Evolutionary conservation across 139 green algal genomes (phyloP).

Genomic region (Prasinococcaceae sp.): DNA sequence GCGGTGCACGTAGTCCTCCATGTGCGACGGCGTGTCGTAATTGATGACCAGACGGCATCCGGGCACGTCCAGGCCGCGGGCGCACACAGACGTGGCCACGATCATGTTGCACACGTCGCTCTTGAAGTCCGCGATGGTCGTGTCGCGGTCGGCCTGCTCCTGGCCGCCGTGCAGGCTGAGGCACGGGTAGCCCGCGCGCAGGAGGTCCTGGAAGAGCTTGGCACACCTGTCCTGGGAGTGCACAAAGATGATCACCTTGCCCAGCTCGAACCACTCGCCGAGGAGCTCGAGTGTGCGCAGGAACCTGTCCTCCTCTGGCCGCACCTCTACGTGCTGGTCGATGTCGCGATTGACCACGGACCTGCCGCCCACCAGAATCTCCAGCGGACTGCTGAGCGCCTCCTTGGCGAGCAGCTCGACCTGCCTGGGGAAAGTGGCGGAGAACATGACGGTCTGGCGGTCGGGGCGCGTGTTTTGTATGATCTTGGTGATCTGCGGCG

Average conservation of each 20-base stretch:
- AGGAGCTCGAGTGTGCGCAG: slow-evolving; percentile 86
- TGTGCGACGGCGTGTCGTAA: slow-evolving; percentile 93
- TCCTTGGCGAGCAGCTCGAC: slow-evolving; percentile 37
- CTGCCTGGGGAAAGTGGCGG: slow-evolving; percentile 80
- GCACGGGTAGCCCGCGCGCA: slow-evolving; percentile 75
- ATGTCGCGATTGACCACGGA: slow-evolving; percentile 90
- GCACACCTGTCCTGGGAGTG: slow-evolving; percentile 81
- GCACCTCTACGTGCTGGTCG: slow-evolving; percentile 70
- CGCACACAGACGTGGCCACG: slow-evolving; percentile 57
- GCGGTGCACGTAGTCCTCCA: slow-evolving; percentile 95
- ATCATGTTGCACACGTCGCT: slow-evolving; percentile 74
- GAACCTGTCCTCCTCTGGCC: slow-evolving; percentile 65
- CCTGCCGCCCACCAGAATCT: slow-evolving; percentile 62
- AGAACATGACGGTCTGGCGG: slow-evolving; percentile 95
- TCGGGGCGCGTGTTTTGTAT: slow-evolving; percentile 76
- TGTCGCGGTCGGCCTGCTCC: slow-evolving; percentile 89
- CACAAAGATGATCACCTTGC: slow-evolving; percentile 67
- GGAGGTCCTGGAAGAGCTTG: slow-evolving; percentile 77
- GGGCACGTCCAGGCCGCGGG: slow-evolving; percentile 86
- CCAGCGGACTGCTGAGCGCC: slow-evolving; percentile 23
- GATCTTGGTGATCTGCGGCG: slow-evolving; percentile 68
- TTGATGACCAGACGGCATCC: slow-evolving; percentile 89
- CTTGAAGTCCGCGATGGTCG: slow-evolving; percentile 93
- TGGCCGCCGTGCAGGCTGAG: slow-evolving; percentile 91
- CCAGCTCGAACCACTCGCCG: slow-evolving; percentile 53